Percentiles rank a stretch among this genome's conserved stretches.
Evolutionary conservation across 2,329 filamentous ascomycete species (phyloP).

Genomic region (Colletotrichum endophyticum): DNA sequence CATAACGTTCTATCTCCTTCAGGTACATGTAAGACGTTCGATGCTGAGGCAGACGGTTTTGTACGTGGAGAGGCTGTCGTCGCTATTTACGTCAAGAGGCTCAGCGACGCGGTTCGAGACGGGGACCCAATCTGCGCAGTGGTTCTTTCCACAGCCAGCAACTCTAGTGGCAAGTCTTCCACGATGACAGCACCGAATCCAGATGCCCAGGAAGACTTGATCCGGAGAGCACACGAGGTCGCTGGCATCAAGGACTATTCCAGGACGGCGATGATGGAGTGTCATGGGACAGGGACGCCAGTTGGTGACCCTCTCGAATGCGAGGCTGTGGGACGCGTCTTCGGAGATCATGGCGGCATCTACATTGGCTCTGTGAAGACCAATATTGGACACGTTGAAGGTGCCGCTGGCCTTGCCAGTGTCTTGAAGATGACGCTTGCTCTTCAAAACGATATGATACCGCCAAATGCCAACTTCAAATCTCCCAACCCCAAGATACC

Average conservation of each 20-base stretch:
- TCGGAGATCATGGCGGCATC: conserved; percentile 28
- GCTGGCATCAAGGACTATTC: conserved; percentile 19
- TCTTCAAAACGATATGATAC: conserved; percentile 8
- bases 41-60: conserved; percentile 48
- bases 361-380: conserved; percentile 36
- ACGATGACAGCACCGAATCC: conserved; percentile 42
- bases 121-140: conserved; percentile 38
- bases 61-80: conserved; percentile 41
- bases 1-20: conserved; percentile 29
- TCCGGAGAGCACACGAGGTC: conserved; percentile 27
- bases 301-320: conserved; percentile 48
- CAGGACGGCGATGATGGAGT: conserved; percentile 37
- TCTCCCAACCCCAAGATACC: conserved; percentile 15
- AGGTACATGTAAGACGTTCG: conserved; percentile 35
- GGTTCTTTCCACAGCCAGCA: conserved; percentile 31
- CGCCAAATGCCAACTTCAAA: conserved; percentile 18
- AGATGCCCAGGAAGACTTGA: conserved; percentile 29
- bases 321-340: conserved; percentile 34
- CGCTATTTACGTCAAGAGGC: conserved; percentile 42
- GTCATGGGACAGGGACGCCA: conserved; percentile 50
- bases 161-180: conserved; percentile 36
- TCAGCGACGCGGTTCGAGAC: conserved; percentile 42
- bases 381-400: conserved; percentile 42
- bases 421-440: conserved; percentile 37
- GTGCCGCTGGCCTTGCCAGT: conserved; percentile 31